These are phyloP conservation scores for Spathaspora hagerdaliae DNA, from an alignment of 805 yeast genomes.

Conservation along the genomic window DNA sequence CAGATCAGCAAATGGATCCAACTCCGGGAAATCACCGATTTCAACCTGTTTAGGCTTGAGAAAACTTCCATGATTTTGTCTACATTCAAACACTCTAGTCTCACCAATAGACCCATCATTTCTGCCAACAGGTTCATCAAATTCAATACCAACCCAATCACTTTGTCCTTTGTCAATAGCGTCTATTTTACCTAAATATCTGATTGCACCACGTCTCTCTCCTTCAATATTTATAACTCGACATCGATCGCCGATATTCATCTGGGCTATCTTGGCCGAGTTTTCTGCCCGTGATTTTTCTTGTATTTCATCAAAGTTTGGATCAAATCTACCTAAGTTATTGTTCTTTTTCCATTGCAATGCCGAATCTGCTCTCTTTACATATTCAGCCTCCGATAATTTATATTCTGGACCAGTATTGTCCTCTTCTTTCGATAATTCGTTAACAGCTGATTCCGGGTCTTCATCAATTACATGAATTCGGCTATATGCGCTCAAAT, in stretches of 20 bases:
- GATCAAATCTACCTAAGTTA: conserved; percentile 70
- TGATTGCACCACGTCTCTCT: conserved; percentile 66
- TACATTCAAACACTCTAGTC: conserved; percentile 52
- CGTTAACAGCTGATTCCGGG: conserved; percentile 47
- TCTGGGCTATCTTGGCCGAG: conserved; percentile 18
- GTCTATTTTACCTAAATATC: conserved; percentile 64
- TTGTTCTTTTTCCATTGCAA: conserved; percentile 72
- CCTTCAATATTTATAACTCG: conserved; percentile 41
- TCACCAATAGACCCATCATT: conserved; percentile 77
- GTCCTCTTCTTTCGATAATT: conserved; percentile 21
- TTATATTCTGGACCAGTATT: conserved; percentile 37
- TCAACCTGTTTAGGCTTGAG: conserved; percentile 66
- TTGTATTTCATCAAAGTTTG: conserved; percentile 34
- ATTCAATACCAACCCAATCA: conserved; percentile 80
- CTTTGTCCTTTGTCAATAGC: conserved; percentile 48
- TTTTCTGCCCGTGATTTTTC: conserved; percentile 25
- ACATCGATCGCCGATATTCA: conserved; percentile 54
- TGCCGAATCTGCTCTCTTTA: conserved; percentile 56
- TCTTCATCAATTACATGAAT: conserved; percentile 58
- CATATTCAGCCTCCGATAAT: conserved; percentile 61
- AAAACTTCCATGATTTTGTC: conserved; percentile 68
- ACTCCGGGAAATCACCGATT: conserved; percentile 62
- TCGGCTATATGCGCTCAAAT: conserved; percentile 39
- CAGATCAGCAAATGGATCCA: conserved; percentile 41
- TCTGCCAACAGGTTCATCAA: conserved; percentile 84